A percentile compares a stretch with the other conserved stretches of the same genome.
phyloP scores from a whole-genome alignment of 805 yeast species.

The Saturnispora halmiae region DNA sequence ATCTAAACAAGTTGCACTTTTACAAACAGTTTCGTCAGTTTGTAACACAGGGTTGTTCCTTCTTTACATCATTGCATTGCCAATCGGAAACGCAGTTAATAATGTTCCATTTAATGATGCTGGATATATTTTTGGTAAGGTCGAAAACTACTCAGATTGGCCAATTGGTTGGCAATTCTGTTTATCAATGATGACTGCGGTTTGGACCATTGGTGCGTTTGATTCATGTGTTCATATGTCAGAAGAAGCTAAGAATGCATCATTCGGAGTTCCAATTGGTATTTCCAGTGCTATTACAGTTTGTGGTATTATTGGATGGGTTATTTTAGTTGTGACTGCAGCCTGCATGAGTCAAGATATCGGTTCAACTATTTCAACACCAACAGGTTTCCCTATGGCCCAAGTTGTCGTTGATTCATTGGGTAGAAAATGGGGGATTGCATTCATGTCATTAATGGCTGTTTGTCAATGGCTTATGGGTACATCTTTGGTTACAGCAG shows the following conservation, averaged over 20 bases:
- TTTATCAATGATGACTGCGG: slow-evolving; percentile 42
- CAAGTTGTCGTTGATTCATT: slow-evolving; percentile 51
- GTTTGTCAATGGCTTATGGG: slow-evolving; percentile 60
- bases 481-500: slow-evolving; percentile 48
- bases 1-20: slow-evolving; percentile 42
- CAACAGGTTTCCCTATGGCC: slow-evolving; percentile 53
- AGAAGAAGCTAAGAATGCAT: slow-evolving; percentile 58
- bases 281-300: slow-evolving; percentile 46
- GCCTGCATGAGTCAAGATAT: slow-evolving; percentile 45
- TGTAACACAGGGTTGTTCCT: slow-evolving; percentile 42
- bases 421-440: slow-evolving; percentile 56
- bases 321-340: slow-evolving; percentile 40
- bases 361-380: slow-evolving; percentile 32
- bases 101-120: slow-evolving; percentile 35
- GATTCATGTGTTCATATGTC: slow-evolving; percentile 65
- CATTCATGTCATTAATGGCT: slow-evolving; percentile 48
- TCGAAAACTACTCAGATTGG: slow-evolving; percentile 44
- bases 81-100: slow-evolving; percentile 42
- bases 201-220: slow-evolving; percentile 68
- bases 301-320: slow-evolving; percentile 52
- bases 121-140: slow-evolving; percentile 43
- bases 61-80: slow-evolving; percentile 51
- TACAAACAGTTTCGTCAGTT: slow-evolving; percentile 51
- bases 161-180: slow-evolving; percentile 47
- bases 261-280: slow-evolving; percentile 54